Evolutionary conservation across 2,329 filamentous ascomycete genomes (phyloP).

Genomic region (Aspergillus tanneri): DNA sequence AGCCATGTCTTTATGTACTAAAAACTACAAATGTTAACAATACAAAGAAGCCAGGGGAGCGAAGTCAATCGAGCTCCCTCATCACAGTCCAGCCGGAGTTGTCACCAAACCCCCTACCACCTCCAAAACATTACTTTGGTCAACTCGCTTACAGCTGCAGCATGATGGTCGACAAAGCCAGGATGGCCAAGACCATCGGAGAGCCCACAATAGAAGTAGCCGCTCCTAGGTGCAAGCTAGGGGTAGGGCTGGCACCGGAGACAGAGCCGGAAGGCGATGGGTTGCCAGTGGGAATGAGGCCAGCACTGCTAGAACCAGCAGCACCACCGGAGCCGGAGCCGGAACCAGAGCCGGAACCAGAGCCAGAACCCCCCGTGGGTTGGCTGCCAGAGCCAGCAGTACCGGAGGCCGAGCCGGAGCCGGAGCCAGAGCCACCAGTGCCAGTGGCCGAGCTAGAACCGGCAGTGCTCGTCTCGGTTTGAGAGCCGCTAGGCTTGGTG

Average conservation of each 20-base stretch:
- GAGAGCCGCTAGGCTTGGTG: no score
- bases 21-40: neutral
- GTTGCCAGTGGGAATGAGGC: neutral
- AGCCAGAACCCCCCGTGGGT: conserved; percentile 6
- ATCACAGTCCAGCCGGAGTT: no score
- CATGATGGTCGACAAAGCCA: conserved; percentile 29
- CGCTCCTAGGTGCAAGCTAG: conserved; percentile 20
- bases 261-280: conserved; percentile 15
- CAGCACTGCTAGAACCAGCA: conserved; percentile 7
- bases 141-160: conserved; percentile 28
- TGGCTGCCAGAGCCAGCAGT: neutral
- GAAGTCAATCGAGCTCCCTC: neutral
- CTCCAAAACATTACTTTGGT: neutral
- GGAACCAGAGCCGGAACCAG: conserved; percentile 12
- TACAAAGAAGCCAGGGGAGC: neutral
- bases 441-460: conserved; percentile 14
- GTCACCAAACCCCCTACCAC: neutral
- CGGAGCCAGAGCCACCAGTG: conserved; percentile 6
- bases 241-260: conserved; percentile 21
- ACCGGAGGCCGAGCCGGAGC: conserved; percentile 12
- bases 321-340: conserved; percentile 16
- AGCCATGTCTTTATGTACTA: neutral
- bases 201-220: conserved; percentile 25
- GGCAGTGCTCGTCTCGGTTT: neutral
- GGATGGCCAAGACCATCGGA: conserved; percentile 19